Evolutionary conservation across 371 early-diverging fungal genomes (phyloP).

Genomic region (Mucor velutinosus): DNA sequence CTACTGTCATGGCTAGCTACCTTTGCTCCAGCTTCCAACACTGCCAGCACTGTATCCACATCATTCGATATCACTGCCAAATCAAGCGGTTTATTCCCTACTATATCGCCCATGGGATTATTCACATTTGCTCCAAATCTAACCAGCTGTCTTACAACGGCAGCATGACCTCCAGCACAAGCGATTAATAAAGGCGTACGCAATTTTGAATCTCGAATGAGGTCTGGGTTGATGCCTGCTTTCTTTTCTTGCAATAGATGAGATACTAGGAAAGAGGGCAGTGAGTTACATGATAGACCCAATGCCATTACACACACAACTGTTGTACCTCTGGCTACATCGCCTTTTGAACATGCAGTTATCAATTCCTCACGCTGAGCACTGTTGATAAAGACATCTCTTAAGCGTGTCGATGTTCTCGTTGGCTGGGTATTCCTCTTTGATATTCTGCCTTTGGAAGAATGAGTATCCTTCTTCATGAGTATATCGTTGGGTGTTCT

Average conservation of each 20-base stretch:
- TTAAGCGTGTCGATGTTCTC: constrained; percentile 23
- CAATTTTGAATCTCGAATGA: constrained; percentile 48
- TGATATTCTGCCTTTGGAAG: neutral
- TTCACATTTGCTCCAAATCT: constrained; percentile 47
- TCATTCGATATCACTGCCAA: constrained; percentile 49
- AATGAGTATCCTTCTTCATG: neutral
- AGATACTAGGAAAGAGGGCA: constrained; percentile 18
- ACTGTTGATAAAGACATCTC: constrained; percentile 36
- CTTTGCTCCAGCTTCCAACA: constrained; percentile 41
- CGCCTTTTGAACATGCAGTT: constrained; percentile 43
- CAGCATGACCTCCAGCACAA: constrained; percentile 49
- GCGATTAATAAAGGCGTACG: constrained; percentile 50
- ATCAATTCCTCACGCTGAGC: constrained; percentile 45
- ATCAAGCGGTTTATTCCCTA: constrained; percentile 52
- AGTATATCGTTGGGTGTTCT: constrained; percentile 26
- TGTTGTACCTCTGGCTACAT: constrained; percentile 38
- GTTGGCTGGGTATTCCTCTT: constrained; percentile 9
- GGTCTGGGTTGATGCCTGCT: constrained; percentile 39
- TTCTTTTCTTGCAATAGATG: constrained; percentile 30
- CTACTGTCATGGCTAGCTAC: neutral
- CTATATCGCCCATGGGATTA: constrained; percentile 49
- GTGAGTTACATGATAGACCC: neutral
- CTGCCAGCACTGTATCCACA: constrained; percentile 45
- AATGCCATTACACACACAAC: neutral
- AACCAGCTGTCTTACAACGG: constrained; percentile 34